Percentiles rank a stretch among this genome's conserved stretches.
These are phyloP conservation scores for Oryza coarctata DNA, from an alignment of 176 grass and related monocot genomes.

Conservation along the genomic window DNA sequence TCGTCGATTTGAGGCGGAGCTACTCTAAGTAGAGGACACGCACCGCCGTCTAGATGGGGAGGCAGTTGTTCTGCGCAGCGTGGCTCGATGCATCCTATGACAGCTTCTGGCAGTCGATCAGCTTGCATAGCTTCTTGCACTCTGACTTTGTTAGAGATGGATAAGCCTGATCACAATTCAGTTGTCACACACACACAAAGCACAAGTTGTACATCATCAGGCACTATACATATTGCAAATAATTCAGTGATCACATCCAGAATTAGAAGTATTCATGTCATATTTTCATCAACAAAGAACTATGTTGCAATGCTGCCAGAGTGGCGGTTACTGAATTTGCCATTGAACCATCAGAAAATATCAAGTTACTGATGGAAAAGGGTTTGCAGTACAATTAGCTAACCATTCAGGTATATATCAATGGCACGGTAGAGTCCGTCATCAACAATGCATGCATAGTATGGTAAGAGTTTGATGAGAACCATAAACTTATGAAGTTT, in stretches of 20 bases:
- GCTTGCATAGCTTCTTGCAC: slow-evolving; percentile 92
- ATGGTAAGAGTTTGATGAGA: slow-evolving; percentile 73
- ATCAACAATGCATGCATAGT: slow-evolving; percentile 85
- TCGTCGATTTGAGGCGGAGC: neutral
- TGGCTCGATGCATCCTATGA: slow-evolving; percentile 60
- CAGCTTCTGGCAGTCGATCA: slow-evolving; percentile 77
- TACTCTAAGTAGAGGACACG: slow-evolving; percentile 83
- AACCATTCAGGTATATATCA: slow-evolving; percentile 97
- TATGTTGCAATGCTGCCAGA: neutral
- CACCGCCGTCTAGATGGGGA: slow-evolving; percentile 69
- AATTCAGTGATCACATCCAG: neutral
- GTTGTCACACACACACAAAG: no score
- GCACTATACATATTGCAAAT: neutral
- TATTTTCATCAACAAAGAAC: neutral
- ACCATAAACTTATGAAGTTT: slow-evolving; percentile 94
- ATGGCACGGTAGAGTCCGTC: slow-evolving; percentile 86
- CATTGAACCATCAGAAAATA: neutral
- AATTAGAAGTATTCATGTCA: neutral
- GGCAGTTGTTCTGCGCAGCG: slow-evolving; percentile 80
- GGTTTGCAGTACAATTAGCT: no score
- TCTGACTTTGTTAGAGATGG: slow-evolving; percentile 91
- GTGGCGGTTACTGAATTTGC: neutral
- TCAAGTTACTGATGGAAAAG: neutral
- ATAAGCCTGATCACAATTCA: slow-evolving; percentile 48
- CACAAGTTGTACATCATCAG: neutral